Base-by-base conservation (phyloP, 352 stramenopile species). In the Plasmopara viticola region DNA sequence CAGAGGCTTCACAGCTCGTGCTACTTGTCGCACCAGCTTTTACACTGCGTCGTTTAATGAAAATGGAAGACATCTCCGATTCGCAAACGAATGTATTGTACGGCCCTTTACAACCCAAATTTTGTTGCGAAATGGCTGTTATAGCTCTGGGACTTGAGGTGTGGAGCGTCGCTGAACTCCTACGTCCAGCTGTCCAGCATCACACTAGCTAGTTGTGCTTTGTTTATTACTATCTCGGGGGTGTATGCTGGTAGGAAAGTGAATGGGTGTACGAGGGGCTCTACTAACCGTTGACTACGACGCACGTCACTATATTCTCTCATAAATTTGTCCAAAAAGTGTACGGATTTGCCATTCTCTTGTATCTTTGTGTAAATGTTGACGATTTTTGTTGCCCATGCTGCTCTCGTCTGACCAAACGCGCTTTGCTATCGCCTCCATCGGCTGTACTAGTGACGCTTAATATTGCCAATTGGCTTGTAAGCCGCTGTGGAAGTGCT, bases 321-420 rank as follows among this genome's bases (percentile, higher is more conserved):
- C 25, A 8, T 15, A 25, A 0, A 15, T n/a, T n/a, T 7, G 6
- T 35, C 20, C 20, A 35, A 0, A 25, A 45, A 15, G 28, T 45
- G 40, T 31, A 18, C 13, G 17, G 14, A 9, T 17, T 39, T 9
- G 2, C n/a, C 30, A 34, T 4, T 48, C 28, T 53, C 25, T 30
- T 33, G 4, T 47, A 4, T 30, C 33, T 31, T 40, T 25, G 13
- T 17, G 13, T 15, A 41, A 6, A 60, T 69, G 13, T 50, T 84
- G 20, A 44, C 60, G 28, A 66, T 71, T 53, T 50, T 86, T n/a
- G 75, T 45, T 86, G 72, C 33, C 74, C 68, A 14, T 86, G 75
- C 52, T 86, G 68, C 55, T 77, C 72, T 4, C 48, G 52, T 9
- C 28, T 62, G n/a, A 56, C 70, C 28, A 67, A 79, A 35, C 64